Evolutionary conservation across 352 stramenopile species (phyloP).

Genomic region (Blastocystis sp.): DNA sequence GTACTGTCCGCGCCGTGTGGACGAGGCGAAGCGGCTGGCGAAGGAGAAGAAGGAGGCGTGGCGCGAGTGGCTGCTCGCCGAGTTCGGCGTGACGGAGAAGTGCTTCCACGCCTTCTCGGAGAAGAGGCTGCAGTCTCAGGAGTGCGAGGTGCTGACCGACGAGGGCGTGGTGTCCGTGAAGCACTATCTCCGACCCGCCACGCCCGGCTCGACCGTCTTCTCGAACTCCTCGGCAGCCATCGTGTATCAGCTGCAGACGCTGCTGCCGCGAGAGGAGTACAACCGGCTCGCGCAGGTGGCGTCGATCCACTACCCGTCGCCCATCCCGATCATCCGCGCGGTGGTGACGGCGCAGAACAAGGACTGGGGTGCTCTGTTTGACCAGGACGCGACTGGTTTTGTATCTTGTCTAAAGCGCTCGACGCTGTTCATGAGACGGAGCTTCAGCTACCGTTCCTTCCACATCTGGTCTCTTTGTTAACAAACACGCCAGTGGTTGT

Average conservation of each 20-base stretch:
- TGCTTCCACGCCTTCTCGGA: neutral
- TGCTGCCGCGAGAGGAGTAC: neutral
- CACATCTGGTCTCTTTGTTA: conserved; percentile 18
- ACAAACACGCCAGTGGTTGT: neutral
- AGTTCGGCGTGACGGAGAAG: neutral
- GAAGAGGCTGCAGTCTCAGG: neutral
- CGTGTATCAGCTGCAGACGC: neutral
- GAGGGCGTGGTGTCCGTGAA: conserved; percentile 21
- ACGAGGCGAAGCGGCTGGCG: neutral
- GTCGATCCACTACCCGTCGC: conserved; percentile 34
- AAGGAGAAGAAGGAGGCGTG: neutral
- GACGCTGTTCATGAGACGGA: neutral
- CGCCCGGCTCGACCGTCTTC: neutral
- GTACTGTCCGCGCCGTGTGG: neutral
- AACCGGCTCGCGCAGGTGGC: neutral
- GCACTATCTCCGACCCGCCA: neutral
- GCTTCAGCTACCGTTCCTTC: neutral
- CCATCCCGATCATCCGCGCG: neutral
- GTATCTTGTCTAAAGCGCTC: neutral
- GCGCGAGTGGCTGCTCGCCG: neutral
- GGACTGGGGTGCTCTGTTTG: conserved; percentile 49
- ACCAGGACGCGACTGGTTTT: conserved; percentile 3
- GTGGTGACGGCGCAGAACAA: neutral
- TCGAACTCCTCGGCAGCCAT: neutral
- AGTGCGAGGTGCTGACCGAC: neutral